These are phyloP conservation scores for Puccinia hordei DNA, from an alignment of 1,284 basidiomycete genomes.

Conservation along the genomic window DNA sequence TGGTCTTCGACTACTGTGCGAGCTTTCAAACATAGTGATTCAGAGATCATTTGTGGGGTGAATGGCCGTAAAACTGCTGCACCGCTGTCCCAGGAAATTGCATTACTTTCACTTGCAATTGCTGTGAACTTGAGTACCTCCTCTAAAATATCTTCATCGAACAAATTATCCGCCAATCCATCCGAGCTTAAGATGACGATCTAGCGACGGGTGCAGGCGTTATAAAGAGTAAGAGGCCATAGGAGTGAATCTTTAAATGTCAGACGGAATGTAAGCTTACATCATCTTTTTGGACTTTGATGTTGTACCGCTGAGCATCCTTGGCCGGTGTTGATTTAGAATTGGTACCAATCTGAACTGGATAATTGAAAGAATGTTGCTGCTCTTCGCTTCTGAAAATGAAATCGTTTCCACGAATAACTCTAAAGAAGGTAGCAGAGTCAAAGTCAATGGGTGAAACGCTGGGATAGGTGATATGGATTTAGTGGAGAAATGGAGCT, in stretches of 20 bases:
- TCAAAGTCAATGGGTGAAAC: background rate
- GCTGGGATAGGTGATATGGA: background rate
- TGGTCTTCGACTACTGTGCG: constrained; percentile 63
- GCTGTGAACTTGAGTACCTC: constrained; percentile 71
- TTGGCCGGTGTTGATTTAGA: constrained; percentile 70
- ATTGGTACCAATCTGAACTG: constrained; percentile 80
- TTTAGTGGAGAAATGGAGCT: background rate
- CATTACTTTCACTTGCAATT: constrained; percentile 1
- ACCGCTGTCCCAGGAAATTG: background rate
- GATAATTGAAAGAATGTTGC: constrained; percentile 94
- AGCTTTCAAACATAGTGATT: constrained; percentile 63
- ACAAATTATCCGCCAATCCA: constrained; percentile 89
- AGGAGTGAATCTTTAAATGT: background rate
- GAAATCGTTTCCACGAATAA: constrained; percentile 57
- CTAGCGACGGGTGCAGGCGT: constrained; percentile 14
- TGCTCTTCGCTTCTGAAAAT: constrained; percentile 89
- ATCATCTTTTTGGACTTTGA: constrained; percentile 80
- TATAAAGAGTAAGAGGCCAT: background rate
- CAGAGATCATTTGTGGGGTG: constrained; percentile 63
- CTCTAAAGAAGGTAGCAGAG: constrained; percentile 36
- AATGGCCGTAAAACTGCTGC: background rate
- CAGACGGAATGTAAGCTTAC: constrained; percentile 50
- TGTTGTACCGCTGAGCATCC: constrained; percentile 72
- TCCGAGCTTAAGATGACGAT: constrained; percentile 87
- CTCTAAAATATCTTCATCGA: constrained; percentile 91